Percentiles rank a stretch among this genome's conserved stretches.
These are phyloP conservation scores for Aspergillus oerlinghausenensis DNA, from an alignment of 2,329 filamentous ascomycete species.

Conservation along the genomic window DNA sequence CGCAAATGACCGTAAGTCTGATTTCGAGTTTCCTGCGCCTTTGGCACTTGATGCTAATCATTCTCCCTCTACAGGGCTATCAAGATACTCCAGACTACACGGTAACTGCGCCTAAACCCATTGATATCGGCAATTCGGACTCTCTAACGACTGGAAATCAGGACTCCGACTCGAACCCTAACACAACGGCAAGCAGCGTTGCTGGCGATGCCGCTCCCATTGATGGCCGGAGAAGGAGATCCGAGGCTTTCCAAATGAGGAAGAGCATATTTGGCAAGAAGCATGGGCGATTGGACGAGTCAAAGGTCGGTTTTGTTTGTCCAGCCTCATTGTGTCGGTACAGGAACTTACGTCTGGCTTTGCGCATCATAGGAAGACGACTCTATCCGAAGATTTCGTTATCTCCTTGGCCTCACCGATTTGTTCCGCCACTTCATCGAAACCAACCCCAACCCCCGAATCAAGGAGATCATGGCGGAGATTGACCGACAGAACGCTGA, in stretches of 20 bases:
- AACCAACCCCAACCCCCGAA: constrained; percentile 89
- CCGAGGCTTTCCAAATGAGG: constrained; percentile 82
- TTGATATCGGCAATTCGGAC: not conserved
- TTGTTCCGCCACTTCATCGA: constrained; percentile 99
- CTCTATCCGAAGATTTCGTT: constrained; percentile 87
- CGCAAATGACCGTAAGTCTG: constrained; percentile 37
- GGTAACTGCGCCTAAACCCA: constrained; percentile 30
- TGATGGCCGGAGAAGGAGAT: constrained; percentile 80
- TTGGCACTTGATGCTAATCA: constrained; percentile 9
- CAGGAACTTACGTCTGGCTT: constrained; percentile 11
- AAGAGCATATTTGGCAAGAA: constrained; percentile 94
- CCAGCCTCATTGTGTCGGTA: not conserved
- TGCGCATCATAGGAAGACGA: constrained; percentile 70
- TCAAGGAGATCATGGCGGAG: constrained; percentile 87
- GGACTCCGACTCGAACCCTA: constrained; percentile 63
- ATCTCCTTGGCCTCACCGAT: constrained; percentile 90
- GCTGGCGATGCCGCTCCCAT: constrained; percentile 62
- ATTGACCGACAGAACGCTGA: constrained; percentile 89
- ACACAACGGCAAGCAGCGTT: constrained; percentile 76
- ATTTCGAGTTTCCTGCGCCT: not conserved
- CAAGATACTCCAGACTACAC: constrained; percentile 62
- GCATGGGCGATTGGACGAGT: constrained; percentile 84
- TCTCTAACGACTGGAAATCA: constrained; percentile 19
- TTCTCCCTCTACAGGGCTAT: constrained; percentile 36
- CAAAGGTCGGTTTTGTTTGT: constrained; percentile 60